Evolutionary conservation across 1,284 basidiomycete genomes (phyloP), one percentile per base, ranked within the genome.

Genomic region (Malassezia brasiliensis): DNA sequence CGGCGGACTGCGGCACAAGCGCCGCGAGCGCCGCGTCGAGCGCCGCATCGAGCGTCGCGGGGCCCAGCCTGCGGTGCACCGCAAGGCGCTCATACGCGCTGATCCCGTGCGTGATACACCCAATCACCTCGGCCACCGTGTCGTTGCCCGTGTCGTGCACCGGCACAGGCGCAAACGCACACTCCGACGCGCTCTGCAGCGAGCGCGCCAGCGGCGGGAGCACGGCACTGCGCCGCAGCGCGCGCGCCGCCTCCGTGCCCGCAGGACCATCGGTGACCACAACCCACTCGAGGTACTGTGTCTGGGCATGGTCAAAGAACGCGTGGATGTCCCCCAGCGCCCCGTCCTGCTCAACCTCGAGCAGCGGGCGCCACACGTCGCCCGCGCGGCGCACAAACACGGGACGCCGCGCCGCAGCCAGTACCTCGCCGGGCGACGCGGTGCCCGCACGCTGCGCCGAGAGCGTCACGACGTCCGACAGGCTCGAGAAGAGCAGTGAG

Each of bases 401-500:
- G 8, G 54, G 54, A 14, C 50, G 32, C 8, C 37, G 17, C 25
- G 37, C 47, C 35, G 35, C 35, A 11, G 47, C 36, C 1, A 49
- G 35, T 22, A 49, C 17, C 11, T n/a, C 6, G 35, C 35, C 47
- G 14, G 22, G 17, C 35, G 50, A 47, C 8, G 49, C n/a, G 1
- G 15, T 42, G 10, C 28, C 35, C 1, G 9, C 20, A 6, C 39
- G 36, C n/a, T 4, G 50, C 50, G 19, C 25, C n/a, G 54, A 56
- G 8, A 56, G 36, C 19, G 49, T 47, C 22, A 49, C 48, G 7
- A 52, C 55, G 37, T 57, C 55, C 31, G 50, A 70, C 59, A 50
- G 65, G 62, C 56, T 68, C 62, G 61, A 72, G 76, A 73, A 80
- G 79, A 57, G 39, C 56, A 78, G 76, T 30, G 77, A 78, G 47